A percentile compares a stretch with the other conserved stretches of the same genome.
phyloP scores from a whole-genome alignment of 106 monocot genomes.

The Chionographis japonica region DNA sequence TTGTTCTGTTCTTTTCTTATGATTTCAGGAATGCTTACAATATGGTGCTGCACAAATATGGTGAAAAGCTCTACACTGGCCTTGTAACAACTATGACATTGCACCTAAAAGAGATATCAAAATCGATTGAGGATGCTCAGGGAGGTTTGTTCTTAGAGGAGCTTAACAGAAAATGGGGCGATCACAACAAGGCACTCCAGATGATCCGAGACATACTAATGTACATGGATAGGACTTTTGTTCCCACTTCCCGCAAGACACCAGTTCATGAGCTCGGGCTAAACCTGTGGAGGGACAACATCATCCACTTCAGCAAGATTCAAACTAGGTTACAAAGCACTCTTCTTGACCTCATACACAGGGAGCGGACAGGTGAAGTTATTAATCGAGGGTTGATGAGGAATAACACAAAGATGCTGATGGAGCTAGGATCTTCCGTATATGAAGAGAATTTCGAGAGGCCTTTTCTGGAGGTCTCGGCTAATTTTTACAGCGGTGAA shows the following conservation, averaged over 20 bases:
- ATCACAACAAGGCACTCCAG: conserved; percentile 64
- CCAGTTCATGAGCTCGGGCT: conserved; percentile 68
- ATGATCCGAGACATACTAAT: conserved; percentile 74
- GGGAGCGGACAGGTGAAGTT: conserved; percentile 55
- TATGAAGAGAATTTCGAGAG: conserved; percentile 62
- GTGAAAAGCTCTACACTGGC: conserved; percentile 60
- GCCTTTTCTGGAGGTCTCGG: conserved; percentile 45
- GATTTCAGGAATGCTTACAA: conserved; percentile 66
- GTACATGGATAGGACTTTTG: conserved; percentile 78
- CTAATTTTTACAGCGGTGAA: conserved; percentile 52
- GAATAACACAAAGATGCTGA: conserved; percentile 58
- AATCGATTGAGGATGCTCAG: conserved; percentile 51
- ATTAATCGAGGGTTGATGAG: conserved; percentile 66
- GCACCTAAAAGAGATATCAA: conserved; percentile 50
- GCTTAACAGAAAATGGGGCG: conserved; percentile 57
- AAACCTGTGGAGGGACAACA: conserved; percentile 55
- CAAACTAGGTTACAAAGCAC: conserved; percentile 34
- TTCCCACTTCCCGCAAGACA: conserved; percentile 26
- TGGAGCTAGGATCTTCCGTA: conserved; percentile 51
- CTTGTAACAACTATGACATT: conserved; percentile 51
- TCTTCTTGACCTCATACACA: conserved; percentile 55
- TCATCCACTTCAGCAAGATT: conserved; percentile 46
- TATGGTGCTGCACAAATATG: conserved; percentile 74
- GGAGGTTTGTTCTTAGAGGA: conserved; percentile 57
- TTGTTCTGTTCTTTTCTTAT: neutral